Conservation (phyloP, 129 eudicot genomes). For the Oenanthe sinensis region DNA sequence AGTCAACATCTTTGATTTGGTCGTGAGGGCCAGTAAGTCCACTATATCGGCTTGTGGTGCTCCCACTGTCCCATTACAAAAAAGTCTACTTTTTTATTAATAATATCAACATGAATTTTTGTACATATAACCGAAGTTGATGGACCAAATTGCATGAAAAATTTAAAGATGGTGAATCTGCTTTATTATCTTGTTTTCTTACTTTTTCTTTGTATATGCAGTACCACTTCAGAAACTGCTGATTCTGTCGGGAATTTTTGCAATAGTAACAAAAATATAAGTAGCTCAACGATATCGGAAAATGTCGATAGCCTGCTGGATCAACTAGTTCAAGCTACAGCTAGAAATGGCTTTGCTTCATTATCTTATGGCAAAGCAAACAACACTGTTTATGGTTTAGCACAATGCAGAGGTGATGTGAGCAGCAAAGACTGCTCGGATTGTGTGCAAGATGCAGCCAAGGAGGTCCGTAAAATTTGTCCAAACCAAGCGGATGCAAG, state of each 20-base stretch:
- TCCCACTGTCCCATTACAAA: background rate
- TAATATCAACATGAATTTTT: background rate
- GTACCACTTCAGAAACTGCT: conserved; percentile 32
- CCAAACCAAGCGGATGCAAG: conserved; percentile 57
- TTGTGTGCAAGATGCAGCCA: conserved; percentile 65
- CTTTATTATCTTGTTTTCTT: conserved; percentile 23
- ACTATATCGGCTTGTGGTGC: background rate
- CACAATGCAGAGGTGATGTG: conserved; percentile 88
- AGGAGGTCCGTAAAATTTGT: conserved; percentile 34
- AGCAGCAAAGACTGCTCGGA: conserved; percentile 45
- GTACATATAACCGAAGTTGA: background rate
- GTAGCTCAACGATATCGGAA: conserved; percentile 19
- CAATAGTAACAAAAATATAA: conserved; percentile 22
- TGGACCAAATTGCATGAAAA: background rate
- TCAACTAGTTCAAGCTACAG: conserved; percentile 29
- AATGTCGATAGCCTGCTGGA: conserved; percentile 46
- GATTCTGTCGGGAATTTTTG: conserved; percentile 42
- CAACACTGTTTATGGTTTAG: conserved; percentile 52
- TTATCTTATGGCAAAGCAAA: conserved; percentile 37
- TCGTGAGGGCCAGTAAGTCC: background rate
- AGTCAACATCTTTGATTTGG: background rate
- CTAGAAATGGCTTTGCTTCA: conserved; percentile 34
- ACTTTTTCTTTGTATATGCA: conserved; percentile 22
- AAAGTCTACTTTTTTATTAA: background rate
- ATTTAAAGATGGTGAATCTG: conserved; percentile 16